Base-by-base conservation (phyloP, 108 stramenopile genomes). In the Skeletonema marinoi region DNA sequence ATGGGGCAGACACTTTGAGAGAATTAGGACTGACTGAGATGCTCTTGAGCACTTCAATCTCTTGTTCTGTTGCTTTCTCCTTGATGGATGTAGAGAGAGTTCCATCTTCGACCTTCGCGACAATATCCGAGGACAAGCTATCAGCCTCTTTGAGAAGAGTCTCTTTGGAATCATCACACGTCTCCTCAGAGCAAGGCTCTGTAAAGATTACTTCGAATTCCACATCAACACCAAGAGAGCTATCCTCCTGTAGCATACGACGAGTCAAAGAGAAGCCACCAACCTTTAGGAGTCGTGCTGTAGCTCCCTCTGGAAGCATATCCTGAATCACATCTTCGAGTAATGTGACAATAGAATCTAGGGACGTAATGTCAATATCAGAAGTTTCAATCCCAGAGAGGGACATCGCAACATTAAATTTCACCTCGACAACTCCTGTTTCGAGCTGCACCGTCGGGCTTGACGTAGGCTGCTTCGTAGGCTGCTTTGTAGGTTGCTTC, bases 181-280 rank as follows among this genome's bases (percentile, higher is more conserved):
- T 60, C 46, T 35, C 66, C n/a, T 62, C 59, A 2, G 16, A 9
- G 35, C 80, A 81, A 39, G n/a, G 4, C 54, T 81, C 44, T 7
- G 63, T 65, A 12, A 74, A 33, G 16, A 65, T 60, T 4, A 81
- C 63, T 61, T 81, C 80, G 36, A 81, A 74, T 44, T 81, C 72
- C 41, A 81, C 63, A 70, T 74, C 80, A 58, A 92, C 79, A 16
- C 80, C 71, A 56, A 65, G 36, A 16, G 38, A 25, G 9, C 17
- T 41, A 31, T 30, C 33, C 38, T 31, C n/a, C 17, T 68, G 13
- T 50, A 73, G 78, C 30, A 80, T 16, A 6, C 80, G 73, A 11
- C 73, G 73, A 35, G 67, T 41, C 5, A 81, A 41, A 7, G 73
- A 33, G 6, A 81, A 36, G 8, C 80, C 80, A 33, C 73, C 80